Evolutionary conservation across 306 rosid genomes (phyloP), one percentile per base, ranked within the genome.

Genomic region (Sphenostylis stenocarpa): DNA sequence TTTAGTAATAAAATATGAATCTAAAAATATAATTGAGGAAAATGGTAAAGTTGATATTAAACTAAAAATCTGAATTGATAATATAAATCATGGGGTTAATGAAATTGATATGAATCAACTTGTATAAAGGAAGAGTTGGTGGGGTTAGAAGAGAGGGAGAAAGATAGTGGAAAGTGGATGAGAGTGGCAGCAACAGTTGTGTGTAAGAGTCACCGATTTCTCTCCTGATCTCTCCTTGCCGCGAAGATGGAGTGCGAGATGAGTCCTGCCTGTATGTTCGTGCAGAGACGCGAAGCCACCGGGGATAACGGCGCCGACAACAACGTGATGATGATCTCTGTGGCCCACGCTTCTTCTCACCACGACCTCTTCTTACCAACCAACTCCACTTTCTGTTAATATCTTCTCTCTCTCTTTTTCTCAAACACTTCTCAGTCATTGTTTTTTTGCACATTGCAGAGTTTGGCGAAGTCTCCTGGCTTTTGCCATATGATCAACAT

Each of bases 231-330:
- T 26, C 28, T 26, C 2, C 28, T 26, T 26, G 28, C 28, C 28
- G 3, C 0, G 1, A 0, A 74, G 17, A 60, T 79, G 83, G 86
- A 79, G 10, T 85, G 82, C 80, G 88, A 82, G 77, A 82, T 85
- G 82, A 81, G 80, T 49, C 86, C 84, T 28, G 52, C 74, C 66
- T 80, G 84, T 48, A 82, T 85, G 88, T 58, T 76, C 66, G 84
- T 82, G 6, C 89, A 79, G 84, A 76, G 43, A 53, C 84, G 82
- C 51, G 51, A 66, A 43, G n/a, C 23, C 3, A 51, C 49, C 4
- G 77, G 13, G 13, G 67, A 55, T 3, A 77, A 56, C 16, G 86
- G 78, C 23, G 72, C 67, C 15, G 67, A 48, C 84, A 71, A 75
- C 75, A 71, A 33, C n/a, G 47, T 2, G 4, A 1, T 6, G 20